Conservation (phyloP, 805 yeast genomes). For the Cyberlindnera americana region DNA sequence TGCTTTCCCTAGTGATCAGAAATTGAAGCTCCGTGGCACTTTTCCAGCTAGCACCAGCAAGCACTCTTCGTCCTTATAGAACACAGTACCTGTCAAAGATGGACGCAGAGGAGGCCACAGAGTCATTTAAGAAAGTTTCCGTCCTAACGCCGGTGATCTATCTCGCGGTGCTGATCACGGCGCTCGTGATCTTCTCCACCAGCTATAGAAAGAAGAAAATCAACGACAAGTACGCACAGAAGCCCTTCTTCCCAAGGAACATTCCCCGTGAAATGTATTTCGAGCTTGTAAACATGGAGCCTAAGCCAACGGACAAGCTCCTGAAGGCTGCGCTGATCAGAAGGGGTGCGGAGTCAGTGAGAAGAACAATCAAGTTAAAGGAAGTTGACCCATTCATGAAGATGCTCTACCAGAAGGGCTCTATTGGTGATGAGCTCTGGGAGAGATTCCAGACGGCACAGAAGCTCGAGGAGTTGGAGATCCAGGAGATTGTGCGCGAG, state of each 20-base stretch:
- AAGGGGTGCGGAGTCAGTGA: slow-evolving; percentile 83
- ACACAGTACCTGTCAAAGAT: too few species aligned
- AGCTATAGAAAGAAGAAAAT: slow-evolving; percentile 57
- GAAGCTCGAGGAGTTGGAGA: slow-evolving; percentile 76
- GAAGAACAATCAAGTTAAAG: slow-evolving; percentile 77
- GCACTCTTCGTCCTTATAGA: too few species aligned
- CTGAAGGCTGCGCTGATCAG: slow-evolving; percentile 63
- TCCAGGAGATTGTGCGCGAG: slow-evolving; percentile 70
- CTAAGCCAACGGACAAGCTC: slow-evolving; percentile 73
- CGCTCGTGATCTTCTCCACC: slow-evolving; percentile 66
- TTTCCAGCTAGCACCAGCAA: too few species aligned
- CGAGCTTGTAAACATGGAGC: slow-evolving; percentile 48
- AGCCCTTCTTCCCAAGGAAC: slow-evolving; percentile 73
- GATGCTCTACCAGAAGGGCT: slow-evolving; percentile 77
- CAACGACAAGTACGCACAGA: slow-evolving; percentile 50
- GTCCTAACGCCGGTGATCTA: slow-evolving; percentile 74
- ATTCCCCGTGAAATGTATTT: slow-evolving; percentile 60
- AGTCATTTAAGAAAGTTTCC: slow-evolving; percentile 35
- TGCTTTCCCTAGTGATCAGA: neutral
- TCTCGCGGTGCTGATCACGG: slow-evolving; percentile 61
- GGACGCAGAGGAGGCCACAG: slow-evolving; percentile 14
- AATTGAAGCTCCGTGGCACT: neutral
- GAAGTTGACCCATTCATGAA: slow-evolving; percentile 71
- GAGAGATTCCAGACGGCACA: slow-evolving; percentile 75
- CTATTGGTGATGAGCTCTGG: slow-evolving; percentile 86